Percentiles rank a stretch among this genome's conserved stretches.
Evolutionary conservation across 2,329 filamentous ascomycete genomes (phyloP).

Genomic region (Trichophyton verrucosum): DNA sequence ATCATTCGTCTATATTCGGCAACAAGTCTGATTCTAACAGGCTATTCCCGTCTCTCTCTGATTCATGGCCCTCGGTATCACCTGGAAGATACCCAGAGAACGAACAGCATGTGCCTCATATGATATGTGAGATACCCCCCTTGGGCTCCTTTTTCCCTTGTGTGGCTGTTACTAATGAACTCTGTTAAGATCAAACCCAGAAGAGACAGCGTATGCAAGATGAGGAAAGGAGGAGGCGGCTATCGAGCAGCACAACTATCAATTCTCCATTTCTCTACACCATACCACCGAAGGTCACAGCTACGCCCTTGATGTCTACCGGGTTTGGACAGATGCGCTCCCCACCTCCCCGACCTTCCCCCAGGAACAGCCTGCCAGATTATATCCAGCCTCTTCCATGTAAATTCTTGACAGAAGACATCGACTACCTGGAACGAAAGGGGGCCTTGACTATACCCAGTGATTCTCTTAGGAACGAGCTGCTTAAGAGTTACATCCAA

Average conservation of each 20-base stretch:
- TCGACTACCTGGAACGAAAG: conserved; percentile 71
- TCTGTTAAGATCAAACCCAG: conserved; percentile 36
- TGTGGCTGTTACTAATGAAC: not conserved
- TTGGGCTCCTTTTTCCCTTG: not conserved
- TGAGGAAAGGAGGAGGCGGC: conserved; percentile 36
- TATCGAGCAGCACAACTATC: conserved; percentile 28
- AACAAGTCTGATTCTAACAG: not conserved
- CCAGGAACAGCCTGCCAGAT: conserved; percentile 40
- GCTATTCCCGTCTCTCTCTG: not conserved
- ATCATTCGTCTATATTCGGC: not conserved
- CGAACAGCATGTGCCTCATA: conserved; percentile 48
- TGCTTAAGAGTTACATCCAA: conserved; percentile 72
- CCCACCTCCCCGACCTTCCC: conserved; percentile 37
- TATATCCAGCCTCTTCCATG: conserved; percentile 71
- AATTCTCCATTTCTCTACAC: conserved; percentile 28
- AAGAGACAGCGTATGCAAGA: conserved; percentile 33
- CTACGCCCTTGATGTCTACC: conserved; percentile 21
- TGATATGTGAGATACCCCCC: conserved; percentile 44
- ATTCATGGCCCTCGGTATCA: not conserved
- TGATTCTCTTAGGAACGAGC: conserved; percentile 58
- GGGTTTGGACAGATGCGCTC: conserved; percentile 14
- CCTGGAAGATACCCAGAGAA: conserved; percentile 21
- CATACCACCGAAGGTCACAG: conserved; percentile 22
- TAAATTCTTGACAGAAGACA: conserved; percentile 67
- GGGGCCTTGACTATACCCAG: conserved; percentile 69